phyloP scores from a whole-genome alignment of 371 early-diverging fungal genomes.

The Dichotomocladium elegans region DNA sequence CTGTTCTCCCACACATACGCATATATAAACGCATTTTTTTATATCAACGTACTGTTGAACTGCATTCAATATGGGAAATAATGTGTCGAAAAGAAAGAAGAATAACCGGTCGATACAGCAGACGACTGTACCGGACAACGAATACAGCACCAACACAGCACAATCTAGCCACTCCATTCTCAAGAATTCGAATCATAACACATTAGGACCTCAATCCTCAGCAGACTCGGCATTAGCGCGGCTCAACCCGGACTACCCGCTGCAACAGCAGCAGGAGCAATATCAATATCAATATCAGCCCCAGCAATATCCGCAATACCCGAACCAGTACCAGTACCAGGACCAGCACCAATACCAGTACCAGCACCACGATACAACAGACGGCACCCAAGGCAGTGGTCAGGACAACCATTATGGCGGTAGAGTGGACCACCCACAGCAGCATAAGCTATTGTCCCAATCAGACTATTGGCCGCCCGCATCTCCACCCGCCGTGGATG shows the following conservation, averaged over 20 bases:
- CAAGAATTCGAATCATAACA: slow-evolving; percentile 14
- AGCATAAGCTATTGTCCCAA: slow-evolving; percentile 29
- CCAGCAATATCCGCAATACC: not conserved
- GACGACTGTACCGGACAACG: slow-evolving; percentile 12
- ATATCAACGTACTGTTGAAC: too few relatives aligned
- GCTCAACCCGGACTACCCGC: slow-evolving; percentile 16
- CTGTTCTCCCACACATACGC: too few relatives aligned
- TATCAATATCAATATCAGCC: not conserved
- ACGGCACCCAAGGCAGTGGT: slow-evolving; percentile 23
- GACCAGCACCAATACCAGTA: slow-evolving; percentile 13
- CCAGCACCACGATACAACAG: too few relatives aligned
- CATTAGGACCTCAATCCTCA: not conserved
- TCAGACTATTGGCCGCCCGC: slow-evolving; percentile 40
- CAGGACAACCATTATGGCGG: not conserved
- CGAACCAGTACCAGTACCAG: not conserved
- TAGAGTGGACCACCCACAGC: slow-evolving; percentile 26
- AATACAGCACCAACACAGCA: slow-evolving; percentile 23
- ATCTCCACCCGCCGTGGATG: slow-evolving; percentile 4
- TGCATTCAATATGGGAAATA: not conserved
- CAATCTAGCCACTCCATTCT: slow-evolving; percentile 28
- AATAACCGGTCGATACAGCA: not conserved
- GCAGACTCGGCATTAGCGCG: slow-evolving; percentile 1
- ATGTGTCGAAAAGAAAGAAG: not conserved
- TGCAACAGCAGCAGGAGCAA: not conserved
- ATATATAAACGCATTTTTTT: too few relatives aligned